Conservation (phyloP, 805 yeast genomes). For the Candida adriatica region DNA sequence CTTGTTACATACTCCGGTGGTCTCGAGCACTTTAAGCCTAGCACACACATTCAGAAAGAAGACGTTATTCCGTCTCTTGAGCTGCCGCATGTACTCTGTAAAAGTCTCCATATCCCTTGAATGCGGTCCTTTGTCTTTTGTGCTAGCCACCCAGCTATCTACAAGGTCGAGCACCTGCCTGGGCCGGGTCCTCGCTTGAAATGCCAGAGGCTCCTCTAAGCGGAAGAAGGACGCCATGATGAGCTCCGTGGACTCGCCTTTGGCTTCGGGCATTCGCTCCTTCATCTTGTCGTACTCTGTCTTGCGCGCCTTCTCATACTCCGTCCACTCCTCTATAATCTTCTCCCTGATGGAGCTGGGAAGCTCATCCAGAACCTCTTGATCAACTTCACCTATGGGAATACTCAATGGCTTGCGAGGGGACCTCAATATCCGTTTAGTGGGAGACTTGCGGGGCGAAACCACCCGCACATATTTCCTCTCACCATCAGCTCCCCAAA, state of each 20-base stretch:
- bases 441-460: constrained; percentile 12
- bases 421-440: constrained; percentile 10
- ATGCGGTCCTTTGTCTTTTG: constrained; percentile 32
- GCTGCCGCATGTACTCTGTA: constrained; percentile 25
- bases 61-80: constrained; percentile 24
- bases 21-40: no score
- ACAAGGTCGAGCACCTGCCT: constrained; percentile 29
- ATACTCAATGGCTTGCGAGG: constrained; percentile 9
- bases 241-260: constrained; percentile 1
- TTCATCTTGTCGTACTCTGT: constrained; percentile 12
- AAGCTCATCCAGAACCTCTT: constrained; percentile 20
- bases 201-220: constrained; percentile 12
- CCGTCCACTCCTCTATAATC: constrained; percentile 17
- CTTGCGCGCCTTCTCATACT: constrained; percentile 9
- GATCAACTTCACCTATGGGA: constrained; percentile 12
- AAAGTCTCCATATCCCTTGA: constrained; percentile 33
- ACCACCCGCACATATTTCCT: constrained; percentile 15
- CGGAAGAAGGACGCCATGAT: constrained; percentile 8
- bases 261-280: constrained; percentile 2
- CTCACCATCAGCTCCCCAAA: constrained; percentile 12
- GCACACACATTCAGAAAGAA: constrained; percentile 8
- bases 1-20: constrained; percentile 6
- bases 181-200: constrained; percentile 28
- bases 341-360: constrained; percentile 16
- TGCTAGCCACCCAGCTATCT: constrained; percentile 32